Conservation (phyloP, 2,329 filamentous ascomycete species). For the Fusarium redolens region DNA sequence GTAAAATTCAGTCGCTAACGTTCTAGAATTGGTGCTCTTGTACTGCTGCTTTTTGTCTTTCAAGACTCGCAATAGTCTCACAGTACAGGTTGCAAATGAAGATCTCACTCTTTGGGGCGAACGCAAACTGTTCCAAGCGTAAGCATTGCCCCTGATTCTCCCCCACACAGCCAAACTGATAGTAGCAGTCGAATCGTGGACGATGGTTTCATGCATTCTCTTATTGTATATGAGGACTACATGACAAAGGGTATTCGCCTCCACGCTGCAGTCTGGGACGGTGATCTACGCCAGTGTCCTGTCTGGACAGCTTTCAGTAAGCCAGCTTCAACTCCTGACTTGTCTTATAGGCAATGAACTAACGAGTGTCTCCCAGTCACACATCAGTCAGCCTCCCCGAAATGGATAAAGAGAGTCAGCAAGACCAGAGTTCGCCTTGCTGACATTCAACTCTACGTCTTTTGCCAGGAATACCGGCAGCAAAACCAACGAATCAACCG, state of each 20-base stretch:
- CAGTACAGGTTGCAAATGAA: slow-evolving; percentile 55
- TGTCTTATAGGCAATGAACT: background rate
- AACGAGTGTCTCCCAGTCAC: slow-evolving; percentile 57
- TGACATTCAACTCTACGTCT: slow-evolving; percentile 68
- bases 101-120: slow-evolving; percentile 63
- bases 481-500: slow-evolving; percentile 62
- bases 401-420: slow-evolving; percentile 64
- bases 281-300: slow-evolving; percentile 64
- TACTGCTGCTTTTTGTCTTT: slow-evolving; percentile 68
- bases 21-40: slow-evolving; percentile 68
- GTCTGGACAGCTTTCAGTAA: slow-evolving; percentile 74
- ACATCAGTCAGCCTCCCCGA: slow-evolving; percentile 58
- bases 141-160: slow-evolving; percentile 40
- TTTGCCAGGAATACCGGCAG: slow-evolving; percentile 66
- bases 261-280: slow-evolving; percentile 67
- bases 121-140: slow-evolving; percentile 67
- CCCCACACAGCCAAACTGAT: slow-evolving; percentile 9
- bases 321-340: slow-evolving; percentile 25
- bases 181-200: slow-evolving; percentile 64
- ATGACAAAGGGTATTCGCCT: slow-evolving; percentile 63
- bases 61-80: slow-evolving; percentile 62
- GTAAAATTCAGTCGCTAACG: slow-evolving; percentile 10
- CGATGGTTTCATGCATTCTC: slow-evolving; percentile 63
- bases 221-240: slow-evolving; percentile 65
- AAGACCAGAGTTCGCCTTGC: slow-evolving; percentile 62